phyloP scores from a whole-genome alignment of 1,284 basidiomycete species.

The Ceratobasidium papillatum region DNA sequence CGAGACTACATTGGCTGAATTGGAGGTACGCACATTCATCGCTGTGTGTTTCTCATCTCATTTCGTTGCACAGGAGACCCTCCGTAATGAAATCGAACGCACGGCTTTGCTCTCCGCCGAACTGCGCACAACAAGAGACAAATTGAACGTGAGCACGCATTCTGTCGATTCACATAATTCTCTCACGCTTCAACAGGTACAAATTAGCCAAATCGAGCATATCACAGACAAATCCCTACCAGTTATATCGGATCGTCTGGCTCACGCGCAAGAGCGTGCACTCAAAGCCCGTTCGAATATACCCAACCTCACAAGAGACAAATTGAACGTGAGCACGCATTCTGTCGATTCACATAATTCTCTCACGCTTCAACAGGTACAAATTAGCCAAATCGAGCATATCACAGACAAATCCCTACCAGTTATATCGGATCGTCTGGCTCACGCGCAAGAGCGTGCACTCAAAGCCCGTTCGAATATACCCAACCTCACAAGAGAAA shows the following conservation, averaged over 20 bases:
- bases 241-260: constrained; percentile 16
- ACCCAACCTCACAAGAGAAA: constrained; percentile 21
- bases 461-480: constrained; percentile 15
- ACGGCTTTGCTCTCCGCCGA: constrained; percentile 36
- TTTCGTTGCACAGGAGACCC: constrained; percentile 11
- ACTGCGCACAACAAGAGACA: constrained; percentile 19
- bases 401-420: constrained; percentile 23
- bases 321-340: constrained; percentile 3
- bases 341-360: background rate
- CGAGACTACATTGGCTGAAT: constrained; percentile 19
- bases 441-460: constrained; percentile 27
- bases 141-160: constrained; percentile 3
- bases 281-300: constrained; percentile 15
- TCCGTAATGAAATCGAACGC: constrained; percentile 35
- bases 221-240: constrained; percentile 23
- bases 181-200: constrained; percentile 19
- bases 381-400: constrained; percentile 22
- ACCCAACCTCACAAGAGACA: constrained; percentile 17
- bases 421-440: constrained; percentile 16
- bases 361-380: constrained; percentile 19
- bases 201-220: constrained; percentile 22
- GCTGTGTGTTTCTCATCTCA: background rate
- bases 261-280: constrained; percentile 27
- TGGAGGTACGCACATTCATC: constrained; percentile 15
- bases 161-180: background rate